These are phyloP conservation scores for Cruciata laevipes DNA, from an alignment of 257 asterid species.

Conservation along the genomic window DNA sequence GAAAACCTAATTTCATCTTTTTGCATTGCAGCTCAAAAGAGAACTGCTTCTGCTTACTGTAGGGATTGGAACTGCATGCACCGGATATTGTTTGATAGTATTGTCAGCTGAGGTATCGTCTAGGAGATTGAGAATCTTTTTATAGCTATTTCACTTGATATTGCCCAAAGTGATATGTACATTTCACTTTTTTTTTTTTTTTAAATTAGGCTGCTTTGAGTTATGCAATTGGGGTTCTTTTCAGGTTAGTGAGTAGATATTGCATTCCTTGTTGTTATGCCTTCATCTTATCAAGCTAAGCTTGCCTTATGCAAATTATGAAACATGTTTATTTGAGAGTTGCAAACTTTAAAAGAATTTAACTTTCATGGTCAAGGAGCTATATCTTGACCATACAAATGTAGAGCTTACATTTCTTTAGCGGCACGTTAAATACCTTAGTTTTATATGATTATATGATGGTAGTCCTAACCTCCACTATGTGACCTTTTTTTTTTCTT, in stretches of 20 bases:
- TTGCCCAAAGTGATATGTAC: background rate
- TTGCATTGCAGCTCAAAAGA: slow-evolving; percentile 71
- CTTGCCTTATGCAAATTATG: background rate
- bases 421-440: background rate
- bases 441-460: background rate
- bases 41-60: slow-evolving; percentile 74
- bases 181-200: background rate
- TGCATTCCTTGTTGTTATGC: background rate
- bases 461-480: background rate
- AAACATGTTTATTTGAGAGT: background rate
- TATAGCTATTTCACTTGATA: background rate
- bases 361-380: background rate
- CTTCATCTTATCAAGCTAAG: background rate
- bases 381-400: background rate
- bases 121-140: background rate
- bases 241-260: slow-evolving; percentile 26
- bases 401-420: background rate
- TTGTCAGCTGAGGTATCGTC: slow-evolving; percentile 66
- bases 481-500: background rate
- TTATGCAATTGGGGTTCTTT: slow-evolving; percentile 32
- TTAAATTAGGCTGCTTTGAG: slow-evolving; percentile 38
- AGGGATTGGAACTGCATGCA: slow-evolving; percentile 80
- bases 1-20: background rate
- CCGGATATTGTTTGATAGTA: slow-evolving; percentile 77
- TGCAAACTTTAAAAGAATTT: background rate